Percentiles rank a stretch among this genome's conserved stretches.
These are phyloP conservation scores for Leccinellum luteum DNA, from an alignment of 768 basidiomycete species.

Conservation along the genomic window DNA sequence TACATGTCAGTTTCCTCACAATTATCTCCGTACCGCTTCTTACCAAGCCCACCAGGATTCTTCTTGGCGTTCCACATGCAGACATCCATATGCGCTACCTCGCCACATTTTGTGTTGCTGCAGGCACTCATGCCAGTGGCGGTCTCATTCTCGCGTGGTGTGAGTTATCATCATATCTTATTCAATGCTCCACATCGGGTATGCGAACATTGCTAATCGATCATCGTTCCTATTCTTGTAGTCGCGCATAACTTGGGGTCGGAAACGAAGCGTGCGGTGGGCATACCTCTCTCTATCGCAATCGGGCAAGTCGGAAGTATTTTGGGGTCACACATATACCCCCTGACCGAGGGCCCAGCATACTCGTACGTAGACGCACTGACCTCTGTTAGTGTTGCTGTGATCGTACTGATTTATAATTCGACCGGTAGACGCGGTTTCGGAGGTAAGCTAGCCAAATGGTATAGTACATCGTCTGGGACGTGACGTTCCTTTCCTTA, in stretches of 20 bases:
- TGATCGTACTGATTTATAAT: not conserved
- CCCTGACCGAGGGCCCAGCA: slow-evolving; percentile 37
- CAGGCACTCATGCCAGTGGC: slow-evolving; percentile 44
- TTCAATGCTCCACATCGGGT: not conserved
- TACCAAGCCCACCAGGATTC: slow-evolving; percentile 20
- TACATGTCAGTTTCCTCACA: slow-evolving; percentile 35
- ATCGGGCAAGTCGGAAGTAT: slow-evolving; percentile 44
- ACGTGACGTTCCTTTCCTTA: not conserved
- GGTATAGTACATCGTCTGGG: not conserved
- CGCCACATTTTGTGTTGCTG: slow-evolving; percentile 44
- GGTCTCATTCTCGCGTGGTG: slow-evolving; percentile 50
- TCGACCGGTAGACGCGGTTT: slow-evolving; percentile 14
- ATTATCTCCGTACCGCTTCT: not conserved
- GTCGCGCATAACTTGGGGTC: slow-evolving; percentile 42
- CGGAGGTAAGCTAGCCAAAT: slow-evolving; percentile 7
- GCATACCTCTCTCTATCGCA: slow-evolving; percentile 40
- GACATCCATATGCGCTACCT: slow-evolving; percentile 40
- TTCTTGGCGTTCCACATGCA: slow-evolving; percentile 33
- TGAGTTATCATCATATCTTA: slow-evolving; percentile 21
- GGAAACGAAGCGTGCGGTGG: slow-evolving; percentile 44
- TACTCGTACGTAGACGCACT: slow-evolving; percentile 31
- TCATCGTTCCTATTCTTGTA: slow-evolving; percentile 19
- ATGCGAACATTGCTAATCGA: not conserved
- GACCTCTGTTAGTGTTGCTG: not conserved
- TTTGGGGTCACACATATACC: slow-evolving; percentile 42